Base-by-base conservation (phyloP, 164 flowering plant genomes). In the Brasenia schreberi region DNA sequence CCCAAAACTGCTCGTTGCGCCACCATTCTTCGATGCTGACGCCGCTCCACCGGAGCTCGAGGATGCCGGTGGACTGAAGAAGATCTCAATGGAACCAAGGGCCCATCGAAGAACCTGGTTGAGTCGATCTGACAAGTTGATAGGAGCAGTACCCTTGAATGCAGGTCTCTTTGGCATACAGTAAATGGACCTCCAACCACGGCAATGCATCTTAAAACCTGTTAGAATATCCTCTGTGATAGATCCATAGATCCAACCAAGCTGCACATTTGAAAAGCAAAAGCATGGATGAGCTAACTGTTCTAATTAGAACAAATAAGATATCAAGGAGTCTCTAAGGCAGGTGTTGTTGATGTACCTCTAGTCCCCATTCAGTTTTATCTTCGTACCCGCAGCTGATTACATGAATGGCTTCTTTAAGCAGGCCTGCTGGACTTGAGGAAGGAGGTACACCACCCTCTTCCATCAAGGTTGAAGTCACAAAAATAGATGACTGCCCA, bases 321-420 rank as follows among this genome's bases (percentile, higher is more conserved):
- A 53, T 53, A 7, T 7, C 14, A 53, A 14, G 59, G 14, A 7
- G 7, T 53, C 14, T 53, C 59, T 53, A 7, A 14, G 14, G 59
- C 59, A 7, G 14, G 7, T 53, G 59, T 14, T 14, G 7, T 53
- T 7, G 59, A n/a, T n/a, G n/a, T 82, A 93, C 98, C 96, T 93
- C 97, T 5, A 53, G 7, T 49, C 98, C 98, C 97, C 97, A 93
- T 61, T 89, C 96, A 4, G 98, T 94, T 73, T 86, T 90, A 78
- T 90, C 98, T 75, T 94, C 98, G 72, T 94, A 94, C 39, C 97
- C 96, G 67, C 98, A 93, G 75, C 98, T 94, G 64, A 90, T 90
- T 11, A 94, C 97, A 75, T 94, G 97, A 73, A 90, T 93, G 70
- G 98, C 97, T 83, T 94, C 98, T 73, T 94, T 94, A 5, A 94